phyloP scores from a whole-genome alignment of 345 rosid species.

The Eutrema yunnanense region DNA sequence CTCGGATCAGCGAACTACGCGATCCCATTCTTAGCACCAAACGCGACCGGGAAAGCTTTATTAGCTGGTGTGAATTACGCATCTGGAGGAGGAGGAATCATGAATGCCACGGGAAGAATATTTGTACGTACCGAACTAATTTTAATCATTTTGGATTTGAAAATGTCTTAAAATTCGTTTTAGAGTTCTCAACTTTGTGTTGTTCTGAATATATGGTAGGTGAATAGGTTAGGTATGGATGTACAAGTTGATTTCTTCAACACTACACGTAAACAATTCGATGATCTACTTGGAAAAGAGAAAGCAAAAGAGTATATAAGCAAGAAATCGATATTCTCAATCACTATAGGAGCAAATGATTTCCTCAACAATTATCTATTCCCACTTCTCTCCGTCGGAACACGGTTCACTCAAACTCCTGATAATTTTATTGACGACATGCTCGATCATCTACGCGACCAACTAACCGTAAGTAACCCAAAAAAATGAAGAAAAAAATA shows the following conservation, averaged over 20 bases:
- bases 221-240: constrained; percentile 87
- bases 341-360: constrained; percentile 74
- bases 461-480: constrained; percentile 43
- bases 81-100: constrained; percentile 79
- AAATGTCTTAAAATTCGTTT: neutral
- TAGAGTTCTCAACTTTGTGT: neutral
- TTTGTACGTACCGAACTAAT: constrained; percentile 35
- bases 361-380: constrained; percentile 64
- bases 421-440: constrained; percentile 41
- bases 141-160: neutral
- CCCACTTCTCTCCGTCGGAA: constrained; percentile 43
- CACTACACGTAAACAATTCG: constrained; percentile 69
- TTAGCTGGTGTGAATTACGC: constrained; percentile 75
- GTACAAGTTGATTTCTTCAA: constrained; percentile 81
- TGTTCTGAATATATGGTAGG: constrained; percentile 37
- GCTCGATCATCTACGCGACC: constrained; percentile 50
- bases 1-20: constrained; percentile 35
- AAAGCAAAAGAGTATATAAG: constrained; percentile 60
- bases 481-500: neutral
- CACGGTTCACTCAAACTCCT: constrained; percentile 45
- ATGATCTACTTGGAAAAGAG: constrained; percentile 57
- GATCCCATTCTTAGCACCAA: constrained; percentile 76
- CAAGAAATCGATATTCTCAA: constrained; percentile 61
- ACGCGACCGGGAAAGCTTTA: constrained; percentile 42
- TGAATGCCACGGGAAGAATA: constrained; percentile 57